A percentile compares a stretch with the other conserved stretches of the same genome.
These are phyloP conservation scores for Papilionanthe hybrid DNA, from an alignment of 116 monocot genomes.

Conservation along the genomic window DNA sequence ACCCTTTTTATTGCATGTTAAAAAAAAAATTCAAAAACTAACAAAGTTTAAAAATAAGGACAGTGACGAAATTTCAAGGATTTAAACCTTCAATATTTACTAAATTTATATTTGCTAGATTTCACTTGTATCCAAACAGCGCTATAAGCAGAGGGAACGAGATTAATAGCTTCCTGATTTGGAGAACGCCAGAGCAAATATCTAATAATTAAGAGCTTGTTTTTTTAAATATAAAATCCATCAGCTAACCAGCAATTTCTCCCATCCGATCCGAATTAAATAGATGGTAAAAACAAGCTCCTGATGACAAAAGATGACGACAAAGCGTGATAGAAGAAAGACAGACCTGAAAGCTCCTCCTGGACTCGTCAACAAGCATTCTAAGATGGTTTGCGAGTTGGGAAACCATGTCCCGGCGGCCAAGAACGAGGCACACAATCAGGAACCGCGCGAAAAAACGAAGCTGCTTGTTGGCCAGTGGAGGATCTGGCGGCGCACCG, in stretches of 20 bases:
- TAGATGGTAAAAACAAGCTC: not conserved
- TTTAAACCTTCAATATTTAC: not conserved
- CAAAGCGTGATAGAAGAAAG: not conserved
- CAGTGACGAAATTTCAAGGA: not conserved
- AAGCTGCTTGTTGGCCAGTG: conserved; percentile 65
- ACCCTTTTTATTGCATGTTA: not conserved
- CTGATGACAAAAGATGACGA: not conserved
- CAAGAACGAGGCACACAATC: conserved; percentile 63
- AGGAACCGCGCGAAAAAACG: conserved; percentile 75
- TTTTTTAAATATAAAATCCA: not conserved
- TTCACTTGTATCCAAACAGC: not conserved
- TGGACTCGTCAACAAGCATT: conserved; percentile 59
- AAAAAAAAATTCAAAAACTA: not conserved
- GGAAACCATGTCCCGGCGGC: conserved; percentile 57
- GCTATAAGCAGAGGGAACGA: not conserved
- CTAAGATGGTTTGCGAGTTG: conserved; percentile 37
- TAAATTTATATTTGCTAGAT: not conserved
- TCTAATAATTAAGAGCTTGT: not conserved
- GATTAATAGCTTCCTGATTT: not conserved
- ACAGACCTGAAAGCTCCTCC: conserved; percentile 51
- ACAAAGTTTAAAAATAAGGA: not conserved
- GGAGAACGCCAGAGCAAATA: not conserved
- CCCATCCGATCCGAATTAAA: not conserved
- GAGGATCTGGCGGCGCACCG: conserved; percentile 29
- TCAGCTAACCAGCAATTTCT: not conserved